phyloP scores from a whole-genome alignment of 163 green algal species.

The Chlorella variabilis region DNA sequence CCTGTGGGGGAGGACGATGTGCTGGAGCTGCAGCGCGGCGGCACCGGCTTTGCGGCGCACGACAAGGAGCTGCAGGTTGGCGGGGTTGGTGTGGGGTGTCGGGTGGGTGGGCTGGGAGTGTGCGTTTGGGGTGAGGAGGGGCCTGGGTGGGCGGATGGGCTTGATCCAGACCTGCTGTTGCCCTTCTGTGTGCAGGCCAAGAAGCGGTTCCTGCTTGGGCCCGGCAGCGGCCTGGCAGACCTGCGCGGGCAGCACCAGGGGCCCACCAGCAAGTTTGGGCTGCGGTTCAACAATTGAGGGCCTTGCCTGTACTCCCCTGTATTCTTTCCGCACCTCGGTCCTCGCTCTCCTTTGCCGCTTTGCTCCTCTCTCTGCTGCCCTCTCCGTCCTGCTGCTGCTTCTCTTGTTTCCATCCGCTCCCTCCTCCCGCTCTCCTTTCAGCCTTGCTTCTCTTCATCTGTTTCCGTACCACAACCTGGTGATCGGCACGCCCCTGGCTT shows the following conservation, averaged over 20 bases:
- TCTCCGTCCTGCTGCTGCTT: neutral
- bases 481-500: too few species aligned
- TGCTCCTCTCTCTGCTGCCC: neutral
- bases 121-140: too few species aligned
- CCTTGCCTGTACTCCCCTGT: neutral
- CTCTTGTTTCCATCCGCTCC: neutral
- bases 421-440: too few species aligned
- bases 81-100: too few species aligned
- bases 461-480: neutral
- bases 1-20: conserved; percentile 75
- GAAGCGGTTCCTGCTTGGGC: conserved; percentile 76
- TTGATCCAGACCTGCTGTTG: neutral
- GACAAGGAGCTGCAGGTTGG: conserved; percentile 74
- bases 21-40: conserved; percentile 85
- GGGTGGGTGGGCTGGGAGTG: too few species aligned
- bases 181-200: conserved; percentile 52
- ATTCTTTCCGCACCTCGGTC: neutral
- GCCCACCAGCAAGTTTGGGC: conserved; percentile 71
- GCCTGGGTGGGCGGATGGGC: too few species aligned
- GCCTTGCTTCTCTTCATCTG: neutral
- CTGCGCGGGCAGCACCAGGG: conserved; percentile 82
- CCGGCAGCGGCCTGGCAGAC: conserved; percentile 80
- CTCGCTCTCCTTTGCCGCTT: neutral
- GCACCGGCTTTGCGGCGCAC: conserved; percentile 90
- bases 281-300: conserved; percentile 83